Base-by-base conservation (phyloP, 2,329 filamentous ascomycete species). In the Fusarium pseudograminearum region DNA sequence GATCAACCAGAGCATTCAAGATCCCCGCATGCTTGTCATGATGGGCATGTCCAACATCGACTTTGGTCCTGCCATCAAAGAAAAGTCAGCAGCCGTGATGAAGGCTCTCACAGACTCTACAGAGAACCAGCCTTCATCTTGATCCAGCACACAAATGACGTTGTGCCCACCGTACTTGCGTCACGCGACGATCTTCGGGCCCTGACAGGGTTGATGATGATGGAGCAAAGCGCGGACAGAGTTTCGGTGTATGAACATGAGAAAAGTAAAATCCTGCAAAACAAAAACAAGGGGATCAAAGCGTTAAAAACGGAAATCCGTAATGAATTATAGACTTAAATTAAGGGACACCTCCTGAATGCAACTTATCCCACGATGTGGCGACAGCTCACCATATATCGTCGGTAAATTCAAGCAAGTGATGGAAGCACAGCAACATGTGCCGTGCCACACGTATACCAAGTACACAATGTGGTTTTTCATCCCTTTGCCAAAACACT, bases 41-140 rank as follows among this genome's bases (percentile, higher is more conserved):
- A 76, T 80, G 54, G 79, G 79, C 18, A 67, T 79, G 20, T 65
- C 72, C 14, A 61, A 64, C 24, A 54, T 78, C 24, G 74, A 80
- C 34, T 76, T 78, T 48, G 73, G 76, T 24, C 68, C 72, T 16
- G 62, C 74, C 28, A 65, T 80, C 44, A 70, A 64, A 53, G 50
- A 65, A n/a, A 74, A 70, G 62, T 71, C 76, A 22, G 65, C 67
- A 60, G 77, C 71, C 2, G 71, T 79, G 22, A 50, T 63, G 20
- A 72, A 78, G 9, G 65, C 71, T 31, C 44, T 59, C 40, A 46
- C 61, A 20, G 55, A 33, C 10, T 45, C 57, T 15, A 15, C 14
- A 28, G 14, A 31, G 26, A 20, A 34, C 14, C 57, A 34, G 36
- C 26, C 40, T 36, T 11, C 15, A 34, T 28, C 28, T 64, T 20